Evolutionary conservation across 768 basidiomycete genomes (phyloP), one percentile per base, ranked within the genome.

Genomic region (Gymnopilus junonius): DNA sequence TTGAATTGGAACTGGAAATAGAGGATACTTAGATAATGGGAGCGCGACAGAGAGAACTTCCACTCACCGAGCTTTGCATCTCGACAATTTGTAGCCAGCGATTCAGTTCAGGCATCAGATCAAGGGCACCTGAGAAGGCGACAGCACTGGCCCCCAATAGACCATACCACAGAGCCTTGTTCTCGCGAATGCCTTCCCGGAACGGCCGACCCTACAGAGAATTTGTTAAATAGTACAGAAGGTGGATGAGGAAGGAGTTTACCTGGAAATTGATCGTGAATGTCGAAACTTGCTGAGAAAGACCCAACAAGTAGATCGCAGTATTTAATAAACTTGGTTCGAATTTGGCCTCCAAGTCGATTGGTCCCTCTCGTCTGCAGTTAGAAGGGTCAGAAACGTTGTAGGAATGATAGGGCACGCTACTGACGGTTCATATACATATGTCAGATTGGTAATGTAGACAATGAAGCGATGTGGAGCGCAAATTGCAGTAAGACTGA

Each of bases 241-340:
- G 35, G n/a, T 20, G 12, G 31, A 35, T 17, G 21, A 10, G 43
- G 12, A 48, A 35, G 35, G 2, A 53, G 40, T 74, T 32, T 67
- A 87, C 89, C 81, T 95, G 94, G 85, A 96, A 99, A 80, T 99
- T 99, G 80, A 99, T 95, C 3, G 95, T 90, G 71, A 99, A 99
- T 0, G 97, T 99, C 7, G 97, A 99, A 1, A 99, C 97, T 75
- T 99, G 97, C 74, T 99, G 97, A 2, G 94, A 96, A 37, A 99
- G 84, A 57, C 96, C 92, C 55, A 99, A 83, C 29, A 99, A 87
- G 79, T 96, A 99, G 70, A 99, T 97, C 42, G 95, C 94, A 2
- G 96, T 97, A 81, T 99, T 99, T 62, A 99, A 82, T 51, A 99
- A 79, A 66, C 89, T 93, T 0, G 97, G 97, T 73, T 95, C 94